These are phyloP conservation scores for Auriscalpium vulgare DNA, from an alignment of 768 basidiomycete genomes.

Conservation along the genomic window DNA sequence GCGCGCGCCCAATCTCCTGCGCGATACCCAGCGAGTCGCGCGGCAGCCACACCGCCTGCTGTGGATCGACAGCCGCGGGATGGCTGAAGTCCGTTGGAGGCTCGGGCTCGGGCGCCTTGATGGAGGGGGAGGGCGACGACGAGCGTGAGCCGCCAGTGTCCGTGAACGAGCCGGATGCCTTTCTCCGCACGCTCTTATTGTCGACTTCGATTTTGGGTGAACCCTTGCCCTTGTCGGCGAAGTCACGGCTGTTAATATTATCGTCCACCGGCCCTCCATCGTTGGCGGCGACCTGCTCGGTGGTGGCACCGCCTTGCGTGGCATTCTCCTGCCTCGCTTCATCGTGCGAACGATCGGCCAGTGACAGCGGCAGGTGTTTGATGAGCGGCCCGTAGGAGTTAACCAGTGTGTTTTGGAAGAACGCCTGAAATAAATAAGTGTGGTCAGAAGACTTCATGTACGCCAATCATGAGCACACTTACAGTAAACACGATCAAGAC, in stretches of 20 bases:
- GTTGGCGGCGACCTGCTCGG: background rate
- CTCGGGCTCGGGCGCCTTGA: constrained; percentile 20
- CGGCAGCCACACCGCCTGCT: constrained; percentile 82
- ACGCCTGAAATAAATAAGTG: constrained; percentile 33
- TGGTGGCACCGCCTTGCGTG: background rate
- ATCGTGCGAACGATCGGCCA: constrained; percentile 60
- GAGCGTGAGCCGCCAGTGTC: background rate
- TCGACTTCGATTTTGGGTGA: background rate
- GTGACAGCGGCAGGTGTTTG: constrained; percentile 65
- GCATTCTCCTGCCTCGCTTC: background rate
- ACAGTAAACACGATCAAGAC: constrained; percentile 81
- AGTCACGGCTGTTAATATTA: background rate
- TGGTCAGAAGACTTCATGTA: background rate
- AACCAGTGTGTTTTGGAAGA: constrained; percentile 67
- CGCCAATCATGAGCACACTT: constrained; percentile 19
- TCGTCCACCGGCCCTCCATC: background rate
- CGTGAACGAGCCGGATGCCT: constrained; percentile 1
- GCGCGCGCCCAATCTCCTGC: constrained; percentile 54
- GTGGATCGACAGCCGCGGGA: constrained; percentile 68
- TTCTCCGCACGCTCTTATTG: background rate
- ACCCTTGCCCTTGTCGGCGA: background rate
- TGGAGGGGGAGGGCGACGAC: constrained; percentile 9
- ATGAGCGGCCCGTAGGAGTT: constrained; percentile 77
- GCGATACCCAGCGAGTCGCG: constrained; percentile 59
- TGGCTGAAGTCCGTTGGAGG: constrained; percentile 64